phyloP scores from a whole-genome alignment of 345 rosid genomes.

The Aquilaria sinensis region DNA sequence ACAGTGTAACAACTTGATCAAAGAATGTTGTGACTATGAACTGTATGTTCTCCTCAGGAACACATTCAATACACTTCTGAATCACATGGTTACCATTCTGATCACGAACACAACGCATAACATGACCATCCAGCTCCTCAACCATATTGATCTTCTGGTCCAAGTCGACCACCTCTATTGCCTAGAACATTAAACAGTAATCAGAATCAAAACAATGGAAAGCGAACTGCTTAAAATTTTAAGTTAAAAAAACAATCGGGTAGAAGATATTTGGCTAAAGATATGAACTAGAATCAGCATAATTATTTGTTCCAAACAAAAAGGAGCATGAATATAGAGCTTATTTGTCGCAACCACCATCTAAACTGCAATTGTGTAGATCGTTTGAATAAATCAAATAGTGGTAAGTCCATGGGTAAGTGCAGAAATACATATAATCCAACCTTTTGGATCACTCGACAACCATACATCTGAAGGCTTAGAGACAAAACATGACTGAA shows the following conservation, averaged over 20 bases:
- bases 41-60: constrained; percentile 40
- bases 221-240: too few relatives aligned
- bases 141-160: constrained; percentile 54
- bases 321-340: too few relatives aligned
- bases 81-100: constrained; percentile 60
- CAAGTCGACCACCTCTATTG: constrained; percentile 46
- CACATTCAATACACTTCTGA: constrained; percentile 56
- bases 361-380: too few relatives aligned
- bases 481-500: constrained; percentile 40
- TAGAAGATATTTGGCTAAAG: too few relatives aligned
- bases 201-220: too few relatives aligned
- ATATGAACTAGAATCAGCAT: too few relatives aligned
- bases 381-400: background rate
- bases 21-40: constrained; percentile 38
- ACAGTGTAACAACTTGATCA: constrained; percentile 41
- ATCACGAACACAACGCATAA: constrained; percentile 53
- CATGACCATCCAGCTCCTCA: constrained; percentile 45
- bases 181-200: constrained; percentile 21
- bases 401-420: too few relatives aligned
- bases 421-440: too few relatives aligned
- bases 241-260: too few relatives aligned
- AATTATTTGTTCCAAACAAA: too few relatives aligned
- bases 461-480: constrained; percentile 56
- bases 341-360: too few relatives aligned
- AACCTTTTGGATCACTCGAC: constrained; percentile 59